Evolutionary conservation across 371 early-diverging fungal genomes (phyloP).

Genomic region (Mucor velutinosus): DNA sequence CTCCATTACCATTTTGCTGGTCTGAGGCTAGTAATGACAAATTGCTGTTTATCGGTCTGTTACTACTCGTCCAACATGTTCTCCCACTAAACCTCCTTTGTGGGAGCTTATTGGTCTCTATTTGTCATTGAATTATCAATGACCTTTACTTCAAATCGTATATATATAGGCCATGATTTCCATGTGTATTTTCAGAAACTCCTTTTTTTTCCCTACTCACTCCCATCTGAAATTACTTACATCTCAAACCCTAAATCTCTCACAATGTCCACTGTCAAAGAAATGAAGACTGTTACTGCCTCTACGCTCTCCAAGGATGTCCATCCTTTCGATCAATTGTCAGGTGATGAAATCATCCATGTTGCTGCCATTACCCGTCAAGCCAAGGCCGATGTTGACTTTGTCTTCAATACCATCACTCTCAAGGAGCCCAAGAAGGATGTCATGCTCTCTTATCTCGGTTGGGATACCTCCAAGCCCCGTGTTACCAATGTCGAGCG

Average conservation of each 20-base stretch:
- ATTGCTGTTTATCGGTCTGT: conserved; percentile 28
- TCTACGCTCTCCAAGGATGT: conserved; percentile 20
- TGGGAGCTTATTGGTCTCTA: conserved; percentile 20
- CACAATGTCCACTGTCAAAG: conserved; percentile 38
- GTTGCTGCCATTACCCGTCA: conserved; percentile 41
- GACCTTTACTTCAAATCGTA: neutral
- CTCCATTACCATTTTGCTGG: conserved; percentile 17
- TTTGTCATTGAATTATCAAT: conserved; percentile 26
- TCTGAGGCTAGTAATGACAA: conserved; percentile 55
- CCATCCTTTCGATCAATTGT: conserved; percentile 53
- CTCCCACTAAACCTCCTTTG: conserved; percentile 16
- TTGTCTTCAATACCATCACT: conserved; percentile 56
- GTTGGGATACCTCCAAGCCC: conserved; percentile 43
- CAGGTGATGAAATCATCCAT: conserved; percentile 44
- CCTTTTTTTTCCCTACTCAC: neutral
- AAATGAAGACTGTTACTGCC: conserved; percentile 44
- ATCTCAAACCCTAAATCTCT: neutral
- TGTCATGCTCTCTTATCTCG: conserved; percentile 49
- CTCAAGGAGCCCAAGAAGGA: conserved; percentile 51
- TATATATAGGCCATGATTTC: conserved; percentile 22
- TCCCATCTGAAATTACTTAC: neutral
- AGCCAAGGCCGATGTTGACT: conserved; percentile 33
- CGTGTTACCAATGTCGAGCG: conserved; percentile 42
- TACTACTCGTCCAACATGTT: conserved; percentile 9
- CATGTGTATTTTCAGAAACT: neutral